phyloP scores from a whole-genome alignment of 139 green algal species.

The Chara braunii region DNA sequence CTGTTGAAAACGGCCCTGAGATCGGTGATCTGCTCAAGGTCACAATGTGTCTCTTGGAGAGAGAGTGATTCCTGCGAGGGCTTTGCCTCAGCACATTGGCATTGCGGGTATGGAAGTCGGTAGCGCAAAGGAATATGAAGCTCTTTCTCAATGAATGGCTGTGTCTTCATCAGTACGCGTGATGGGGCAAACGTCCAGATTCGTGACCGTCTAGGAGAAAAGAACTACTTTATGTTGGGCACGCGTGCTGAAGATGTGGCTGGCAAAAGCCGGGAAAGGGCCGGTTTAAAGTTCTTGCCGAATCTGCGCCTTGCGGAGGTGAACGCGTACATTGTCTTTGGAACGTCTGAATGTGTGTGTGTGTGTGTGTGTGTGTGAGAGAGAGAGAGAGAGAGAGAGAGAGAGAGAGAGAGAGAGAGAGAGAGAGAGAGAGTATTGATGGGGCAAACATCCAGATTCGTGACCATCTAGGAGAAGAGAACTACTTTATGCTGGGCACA shows the following conservation, averaged over 20 bases:
- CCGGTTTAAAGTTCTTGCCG: constrained; percentile 44
- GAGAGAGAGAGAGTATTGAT: too few species aligned
- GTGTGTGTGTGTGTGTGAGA: too few species aligned
- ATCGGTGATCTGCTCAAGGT: constrained; percentile 70
- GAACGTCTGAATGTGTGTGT: too few species aligned
- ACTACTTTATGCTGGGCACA: too few species aligned
- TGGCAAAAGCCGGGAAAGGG: constrained; percentile 65
- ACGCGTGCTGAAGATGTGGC: constrained; percentile 56
- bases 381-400: too few species aligned
- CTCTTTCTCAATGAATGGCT: constrained; percentile 97
- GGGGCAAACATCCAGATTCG: too few species aligned
- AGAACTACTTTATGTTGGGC: constrained; percentile 84
- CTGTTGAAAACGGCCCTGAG: constrained; percentile 86
- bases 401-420: too few species aligned
- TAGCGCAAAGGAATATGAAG: constrained; percentile 99
- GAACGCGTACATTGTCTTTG: constrained; percentile 48
- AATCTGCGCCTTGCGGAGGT: constrained; percentile 57
- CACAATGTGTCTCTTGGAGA: constrained; percentile 81
- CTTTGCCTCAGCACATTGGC: constrained; percentile 78
- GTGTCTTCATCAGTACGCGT: constrained; percentile 94
- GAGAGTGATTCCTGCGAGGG: constrained; percentile 68
- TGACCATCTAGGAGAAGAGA: too few species aligned
- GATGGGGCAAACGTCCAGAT: constrained; percentile 99
- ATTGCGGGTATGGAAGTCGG: constrained; percentile 82
- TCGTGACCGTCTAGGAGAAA: constrained; percentile 67